These are phyloP conservation scores for Mycena crocata DNA, from an alignment of 768 basidiomycete genomes.

Conservation along the genomic window DNA sequence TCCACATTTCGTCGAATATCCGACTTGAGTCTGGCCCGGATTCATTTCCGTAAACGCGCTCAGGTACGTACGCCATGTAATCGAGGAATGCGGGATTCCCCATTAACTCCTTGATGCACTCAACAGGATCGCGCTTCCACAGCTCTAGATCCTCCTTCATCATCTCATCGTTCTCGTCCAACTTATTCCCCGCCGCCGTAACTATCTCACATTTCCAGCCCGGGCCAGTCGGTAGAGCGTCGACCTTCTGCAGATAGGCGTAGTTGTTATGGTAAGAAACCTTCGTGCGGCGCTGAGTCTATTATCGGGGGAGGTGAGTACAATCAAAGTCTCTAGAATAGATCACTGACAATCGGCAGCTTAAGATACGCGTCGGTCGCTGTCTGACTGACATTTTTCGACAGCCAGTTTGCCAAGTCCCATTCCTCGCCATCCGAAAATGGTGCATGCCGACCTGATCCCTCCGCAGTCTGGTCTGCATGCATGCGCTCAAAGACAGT, in stretches of 20 bases:
- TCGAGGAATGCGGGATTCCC: conserved; percentile 32
- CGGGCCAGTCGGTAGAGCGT: conserved; percentile 35
- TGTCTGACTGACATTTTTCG: conserved; percentile 22
- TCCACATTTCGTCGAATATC: conserved; percentile 38
- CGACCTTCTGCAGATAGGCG: too few species aligned
- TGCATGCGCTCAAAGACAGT: conserved; percentile 32
- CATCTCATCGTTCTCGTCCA: background rate
- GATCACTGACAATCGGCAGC: conserved; percentile 6
- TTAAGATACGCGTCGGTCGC: conserved; percentile 25
- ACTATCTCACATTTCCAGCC: conserved; percentile 38
- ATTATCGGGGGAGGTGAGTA: background rate
- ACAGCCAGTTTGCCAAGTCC: too few species aligned
- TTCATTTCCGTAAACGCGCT: conserved; percentile 28
- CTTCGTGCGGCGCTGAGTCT: background rate
- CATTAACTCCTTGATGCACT: conserved; percentile 36
- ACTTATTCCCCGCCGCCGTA: conserved; percentile 28
- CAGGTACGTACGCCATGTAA: conserved; percentile 35
- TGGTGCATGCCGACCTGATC: background rate
- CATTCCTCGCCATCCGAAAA: conserved; percentile 25
- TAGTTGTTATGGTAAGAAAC: conserved; percentile 28
- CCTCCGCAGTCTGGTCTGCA: background rate
- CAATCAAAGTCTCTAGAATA: background rate
- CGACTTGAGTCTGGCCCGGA: background rate
- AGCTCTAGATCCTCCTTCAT: conserved; percentile 10
- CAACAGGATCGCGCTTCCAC: conserved; percentile 21